These are phyloP conservation scores for Senna tora DNA, from an alignment of 306 rosid species.

Conservation along the genomic window DNA sequence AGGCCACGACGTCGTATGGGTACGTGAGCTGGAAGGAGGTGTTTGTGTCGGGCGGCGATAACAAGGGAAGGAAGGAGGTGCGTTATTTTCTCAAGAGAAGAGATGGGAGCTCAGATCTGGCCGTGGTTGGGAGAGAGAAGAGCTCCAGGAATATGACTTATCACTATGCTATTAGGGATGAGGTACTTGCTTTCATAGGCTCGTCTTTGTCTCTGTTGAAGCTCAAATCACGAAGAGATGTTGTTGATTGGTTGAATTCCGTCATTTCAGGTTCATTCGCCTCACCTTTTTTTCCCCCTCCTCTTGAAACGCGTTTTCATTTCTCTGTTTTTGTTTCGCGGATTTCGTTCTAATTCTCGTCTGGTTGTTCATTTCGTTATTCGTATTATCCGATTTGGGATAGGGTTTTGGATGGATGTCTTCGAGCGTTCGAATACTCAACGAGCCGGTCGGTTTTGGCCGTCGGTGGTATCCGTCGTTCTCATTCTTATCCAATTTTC, in stretches of 20 bases:
- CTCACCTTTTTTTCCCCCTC: no score
- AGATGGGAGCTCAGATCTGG: constrained; percentile 77
- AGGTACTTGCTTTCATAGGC: constrained; percentile 32
- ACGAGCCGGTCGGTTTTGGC: no score
- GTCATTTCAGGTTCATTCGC: constrained; percentile 59
- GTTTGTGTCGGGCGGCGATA: constrained; percentile 49
- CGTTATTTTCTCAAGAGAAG: constrained; percentile 61
- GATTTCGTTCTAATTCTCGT: neutral
- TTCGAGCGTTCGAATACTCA: no score
- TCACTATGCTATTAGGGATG: constrained; percentile 49
- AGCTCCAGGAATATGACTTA: constrained; percentile 73
- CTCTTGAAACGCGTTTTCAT: no score
- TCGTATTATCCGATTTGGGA: neutral
- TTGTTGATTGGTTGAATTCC: constrained; percentile 73
- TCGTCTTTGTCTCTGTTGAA: constrained; percentile 39
- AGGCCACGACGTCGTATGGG: constrained; percentile 43
- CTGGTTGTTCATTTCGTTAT: neutral
- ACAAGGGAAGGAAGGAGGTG: constrained; percentile 76
- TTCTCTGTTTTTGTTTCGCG: neutral
- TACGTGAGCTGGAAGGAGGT: constrained; percentile 79
- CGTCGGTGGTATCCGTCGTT: no score
- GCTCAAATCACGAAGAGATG: constrained; percentile 82
- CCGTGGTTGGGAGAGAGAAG: constrained; percentile 76
- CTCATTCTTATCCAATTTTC: neutral
- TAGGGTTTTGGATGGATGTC: neutral